A percentile compares a stretch with the other conserved stretches of the same genome.
These are phyloP conservation scores for Hansfordia pulvinata DNA, from an alignment of 2,329 filamentous ascomycete genomes.

Conservation along the genomic window DNA sequence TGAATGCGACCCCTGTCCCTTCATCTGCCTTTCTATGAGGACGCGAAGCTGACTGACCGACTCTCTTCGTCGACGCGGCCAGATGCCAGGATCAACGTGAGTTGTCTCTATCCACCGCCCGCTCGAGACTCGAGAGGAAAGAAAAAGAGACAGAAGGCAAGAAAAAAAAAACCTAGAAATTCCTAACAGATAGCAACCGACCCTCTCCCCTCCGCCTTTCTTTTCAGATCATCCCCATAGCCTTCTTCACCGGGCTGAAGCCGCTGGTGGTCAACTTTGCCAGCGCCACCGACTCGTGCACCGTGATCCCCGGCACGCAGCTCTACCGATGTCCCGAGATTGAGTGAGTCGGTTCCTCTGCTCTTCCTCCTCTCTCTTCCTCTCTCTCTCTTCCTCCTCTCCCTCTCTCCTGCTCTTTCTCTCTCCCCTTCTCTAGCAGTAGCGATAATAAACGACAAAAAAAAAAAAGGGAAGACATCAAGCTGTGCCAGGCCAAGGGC, in stretches of 20 bases:
- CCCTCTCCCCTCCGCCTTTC: neutral
- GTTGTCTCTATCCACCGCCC: constrained; percentile 4
- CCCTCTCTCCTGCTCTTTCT: no score
- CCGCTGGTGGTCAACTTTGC: constrained; percentile 45
- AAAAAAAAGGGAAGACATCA: constrained; percentile 27
- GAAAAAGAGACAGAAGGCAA: no score
- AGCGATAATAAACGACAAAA: no score
- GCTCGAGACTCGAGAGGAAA: no score
- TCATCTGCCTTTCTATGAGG: constrained; percentile 12
- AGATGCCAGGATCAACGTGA: constrained; percentile 28
- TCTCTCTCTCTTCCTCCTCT: no score
- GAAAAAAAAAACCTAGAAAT: neutral
- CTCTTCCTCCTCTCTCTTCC: no score
- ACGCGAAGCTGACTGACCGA: constrained; percentile 5
- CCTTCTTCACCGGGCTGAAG: constrained; percentile 44
- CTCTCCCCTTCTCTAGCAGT: no score
- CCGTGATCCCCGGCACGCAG: constrained; percentile 36
- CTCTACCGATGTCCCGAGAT: constrained; percentile 47
- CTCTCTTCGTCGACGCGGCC: no score
- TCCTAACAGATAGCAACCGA: no score
- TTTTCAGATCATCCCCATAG: constrained; percentile 41
- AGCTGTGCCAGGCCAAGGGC: constrained; percentile 43
- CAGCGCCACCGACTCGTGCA: constrained; percentile 43
- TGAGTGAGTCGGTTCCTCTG: constrained; percentile 27
- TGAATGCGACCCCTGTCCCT: no score